Evolutionary conservation across 1,139 yeast species (phyloP).

Genomic region (Nematodospora anomalae): DNA sequence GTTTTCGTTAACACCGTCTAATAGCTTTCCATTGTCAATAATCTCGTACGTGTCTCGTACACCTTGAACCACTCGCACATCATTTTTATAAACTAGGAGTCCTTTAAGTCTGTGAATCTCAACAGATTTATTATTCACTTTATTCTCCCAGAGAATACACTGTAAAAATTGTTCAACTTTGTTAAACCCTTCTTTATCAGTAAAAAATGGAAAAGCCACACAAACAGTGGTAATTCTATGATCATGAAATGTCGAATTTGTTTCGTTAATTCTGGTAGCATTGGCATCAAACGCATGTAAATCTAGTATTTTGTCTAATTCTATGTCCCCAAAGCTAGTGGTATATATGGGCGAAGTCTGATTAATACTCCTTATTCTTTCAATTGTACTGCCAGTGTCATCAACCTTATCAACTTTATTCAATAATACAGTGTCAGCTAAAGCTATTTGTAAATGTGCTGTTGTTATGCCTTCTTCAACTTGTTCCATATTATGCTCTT

Average conservation of each 20-base stretch:
- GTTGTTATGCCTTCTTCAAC: conserved; percentile 60
- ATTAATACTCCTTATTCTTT: conserved; percentile 59
- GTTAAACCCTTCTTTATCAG: conserved; percentile 30
- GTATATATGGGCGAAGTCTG: conserved; percentile 63
- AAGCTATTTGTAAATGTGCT: conserved; percentile 85
- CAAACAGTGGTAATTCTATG: conserved; percentile 64
- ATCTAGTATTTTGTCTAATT: conserved; percentile 60
- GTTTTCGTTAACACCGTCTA: conserved; percentile 37
- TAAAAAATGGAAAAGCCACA: conserved; percentile 50
- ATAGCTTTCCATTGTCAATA: conserved; percentile 48
- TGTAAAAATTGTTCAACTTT: conserved; percentile 64
- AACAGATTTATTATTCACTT: conserved; percentile 37
- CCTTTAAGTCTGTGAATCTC: conserved; percentile 90
- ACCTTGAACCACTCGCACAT: conserved; percentile 80
- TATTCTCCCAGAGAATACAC: conserved; percentile 65
- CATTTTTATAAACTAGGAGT: conserved; percentile 42
- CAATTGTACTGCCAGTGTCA: conserved; percentile 23
- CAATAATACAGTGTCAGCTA: conserved; percentile 78
- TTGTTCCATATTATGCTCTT: conserved; percentile 33
- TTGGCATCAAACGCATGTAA: conserved; percentile 74
- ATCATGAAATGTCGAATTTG: conserved; percentile 37
- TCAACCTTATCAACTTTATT: conserved; percentile 67
- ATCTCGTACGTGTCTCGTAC: conserved; percentile 91
- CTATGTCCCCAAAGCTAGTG: conserved; percentile 73
- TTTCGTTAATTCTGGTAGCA: conserved; percentile 28